Base-by-base conservation (phyloP, 192 early-diverging fungal species). In the Linnemannia zychae region DNA sequence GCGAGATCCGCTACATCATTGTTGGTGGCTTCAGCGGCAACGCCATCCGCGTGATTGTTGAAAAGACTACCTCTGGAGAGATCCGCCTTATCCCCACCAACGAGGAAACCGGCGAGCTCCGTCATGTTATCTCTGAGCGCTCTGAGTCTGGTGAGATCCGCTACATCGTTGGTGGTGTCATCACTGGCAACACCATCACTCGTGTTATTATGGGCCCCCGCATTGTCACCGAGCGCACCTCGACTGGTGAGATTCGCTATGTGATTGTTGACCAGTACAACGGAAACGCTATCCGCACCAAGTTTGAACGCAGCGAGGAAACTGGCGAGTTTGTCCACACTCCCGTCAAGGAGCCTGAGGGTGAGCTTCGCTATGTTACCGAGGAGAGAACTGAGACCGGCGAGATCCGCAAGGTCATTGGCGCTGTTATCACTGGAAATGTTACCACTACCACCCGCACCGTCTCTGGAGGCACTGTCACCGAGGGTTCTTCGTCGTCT, bases 301-400 rank as follows among this genome's bases (percentile, higher is more conserved):
- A 85, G 83, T 85, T 85, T 76, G 83, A 85, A 49, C 76, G 76
- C 63, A 79, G 53, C 53, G 74, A 75, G 77, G 83, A 85, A 69
- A 85, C 77, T 57, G 82, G 82, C 63, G 82, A 85, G 74, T 79
- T 74, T 65, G 77, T 79, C 63, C 83, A 85, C 31, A 85, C 76
- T 74, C 83, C 83, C 48, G 83, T 85, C 69, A 85, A 85, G 77
- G 83, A 85, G 63, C 82, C 82, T 50, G 82, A 85, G 82, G 82
- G 82, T 79, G 82, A 85, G 48, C 48, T 85, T 60, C 82, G 82
- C 70, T 85, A 85, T 76, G 82, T 85, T 2, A 85, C 49, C 17
- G 77, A 85, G 48, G 82, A 85, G 77, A 67, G 57, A 34, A 79
- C 82, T 57, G 82, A 85, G 69, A 46, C 82, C 44, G 82, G 82